Percentiles rank a stretch among this genome's conserved stretches.
Evolutionary conservation across 2,329 filamentous ascomycete species (phyloP).

Genomic region (Botrytis pseudocinerea): DNA sequence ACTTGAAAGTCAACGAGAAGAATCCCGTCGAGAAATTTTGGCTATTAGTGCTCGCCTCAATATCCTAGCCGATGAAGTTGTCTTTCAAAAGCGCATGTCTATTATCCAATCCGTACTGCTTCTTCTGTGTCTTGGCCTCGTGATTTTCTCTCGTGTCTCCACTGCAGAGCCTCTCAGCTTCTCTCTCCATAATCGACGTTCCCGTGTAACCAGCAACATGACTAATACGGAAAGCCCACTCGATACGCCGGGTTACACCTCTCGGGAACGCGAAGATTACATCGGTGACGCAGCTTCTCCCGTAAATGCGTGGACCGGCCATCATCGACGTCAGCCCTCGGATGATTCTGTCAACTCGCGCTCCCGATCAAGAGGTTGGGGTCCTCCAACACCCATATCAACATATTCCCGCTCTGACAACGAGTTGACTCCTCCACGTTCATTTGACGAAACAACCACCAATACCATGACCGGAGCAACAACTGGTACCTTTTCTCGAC

Average conservation of each 20-base stretch:
- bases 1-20: conserved; percentile 82
- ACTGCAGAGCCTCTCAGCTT: conserved; percentile 39
- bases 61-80: conserved; percentile 88
- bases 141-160: conserved; percentile 69
- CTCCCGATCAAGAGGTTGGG: conserved; percentile 22
- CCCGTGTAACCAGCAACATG: conserved; percentile 26
- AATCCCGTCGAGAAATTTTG: conserved; percentile 78
- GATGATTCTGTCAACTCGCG: conserved; percentile 24
- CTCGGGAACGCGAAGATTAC: conserved; percentile 17
- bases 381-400: conserved; percentile 27
- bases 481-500: conserved; percentile 19
- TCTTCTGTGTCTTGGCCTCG: conserved; percentile 80
- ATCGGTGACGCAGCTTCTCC: background rate
- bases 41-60: conserved; percentile 80
- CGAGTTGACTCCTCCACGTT: conserved; percentile 24
- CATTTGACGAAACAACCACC: conserved; percentile 1
- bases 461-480: background rate
- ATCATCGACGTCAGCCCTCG: conserved; percentile 20
- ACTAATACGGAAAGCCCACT: conserved; percentile 32
- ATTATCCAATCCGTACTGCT: conserved; percentile 88
- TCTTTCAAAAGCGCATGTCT: conserved; percentile 85
- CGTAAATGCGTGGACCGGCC: background rate
- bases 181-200: conserved; percentile 29
- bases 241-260: conserved; percentile 32
- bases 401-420: conserved; percentile 26